phyloP scores from a whole-genome alignment of 768 basidiomycete genomes.

The Boletus subcaerulescens region DNA sequence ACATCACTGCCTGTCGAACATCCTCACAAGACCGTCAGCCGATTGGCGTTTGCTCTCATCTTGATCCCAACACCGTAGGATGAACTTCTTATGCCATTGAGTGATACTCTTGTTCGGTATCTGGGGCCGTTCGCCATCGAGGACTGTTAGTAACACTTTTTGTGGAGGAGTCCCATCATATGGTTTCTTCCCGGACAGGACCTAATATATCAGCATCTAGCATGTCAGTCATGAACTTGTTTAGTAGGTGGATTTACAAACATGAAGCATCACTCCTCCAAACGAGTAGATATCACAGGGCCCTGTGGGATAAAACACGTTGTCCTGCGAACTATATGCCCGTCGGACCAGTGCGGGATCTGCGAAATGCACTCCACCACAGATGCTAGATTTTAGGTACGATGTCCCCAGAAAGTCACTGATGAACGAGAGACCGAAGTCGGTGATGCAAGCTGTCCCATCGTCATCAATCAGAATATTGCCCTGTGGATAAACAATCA shows the following conservation, averaged over 20 bases:
- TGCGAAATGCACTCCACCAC: conserved; percentile 46
- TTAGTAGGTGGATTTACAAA: conserved; percentile 6
- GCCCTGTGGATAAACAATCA: conserved; percentile 10
- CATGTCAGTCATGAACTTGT: conserved; percentile 3
- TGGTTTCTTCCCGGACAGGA: conserved; percentile 21
- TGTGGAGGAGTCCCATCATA: neutral
- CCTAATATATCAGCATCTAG: conserved; percentile 6
- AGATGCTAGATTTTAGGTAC: conserved; percentile 31
- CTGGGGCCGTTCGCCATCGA: conserved; percentile 10
- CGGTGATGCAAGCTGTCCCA: conserved; percentile 43
- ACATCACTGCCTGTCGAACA: neutral
- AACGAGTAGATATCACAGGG: conserved; percentile 30
- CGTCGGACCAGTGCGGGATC: conserved; percentile 33
- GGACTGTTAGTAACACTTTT: neutral
- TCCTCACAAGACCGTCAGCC: conserved; percentile 5
- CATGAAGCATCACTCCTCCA: conserved; percentile 36
- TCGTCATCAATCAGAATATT: conserved; percentile 44
- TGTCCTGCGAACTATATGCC: neutral
- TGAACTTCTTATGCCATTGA: conserved; percentile 1
- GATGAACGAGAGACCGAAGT: conserved; percentile 42
- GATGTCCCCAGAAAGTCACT: conserved; percentile 27
- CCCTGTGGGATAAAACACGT: conserved; percentile 9
- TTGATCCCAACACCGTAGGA: conserved; percentile 17
- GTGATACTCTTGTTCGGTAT: conserved; percentile 9
- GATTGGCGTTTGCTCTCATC: conserved; percentile 18